Evolutionary conservation across 2,329 filamentous ascomycete species (phyloP).

Genomic region (Fusarium sp.): DNA sequence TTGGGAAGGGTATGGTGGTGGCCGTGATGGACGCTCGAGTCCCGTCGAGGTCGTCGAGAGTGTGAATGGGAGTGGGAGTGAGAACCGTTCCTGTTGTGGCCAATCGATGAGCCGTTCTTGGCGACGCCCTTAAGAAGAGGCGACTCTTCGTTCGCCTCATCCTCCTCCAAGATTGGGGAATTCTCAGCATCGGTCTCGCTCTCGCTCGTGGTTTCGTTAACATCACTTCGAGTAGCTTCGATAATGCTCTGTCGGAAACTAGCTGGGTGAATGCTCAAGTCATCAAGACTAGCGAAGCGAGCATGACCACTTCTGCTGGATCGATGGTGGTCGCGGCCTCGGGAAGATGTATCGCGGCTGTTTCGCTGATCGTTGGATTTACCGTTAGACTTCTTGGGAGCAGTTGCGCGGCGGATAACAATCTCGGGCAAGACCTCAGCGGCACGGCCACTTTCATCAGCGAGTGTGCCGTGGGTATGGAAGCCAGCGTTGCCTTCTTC

Average conservation of each 20-base stretch:
- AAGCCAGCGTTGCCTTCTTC: conserved; percentile 66
- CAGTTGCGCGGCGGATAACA: conserved; percentile 64
- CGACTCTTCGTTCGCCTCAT: conserved; percentile 59
- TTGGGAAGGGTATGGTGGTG: conserved; percentile 87
- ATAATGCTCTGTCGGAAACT: conserved; percentile 95
- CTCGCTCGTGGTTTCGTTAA: conserved; percentile 66
- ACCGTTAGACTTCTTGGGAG: conserved; percentile 46
- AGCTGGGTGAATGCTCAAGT: conserved; percentile 88
- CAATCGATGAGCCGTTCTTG: conserved; percentile 50
- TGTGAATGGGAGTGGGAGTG: conserved; percentile 37
- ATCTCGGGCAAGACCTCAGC: conserved; percentile 74
- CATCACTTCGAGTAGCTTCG: conserved; percentile 74
- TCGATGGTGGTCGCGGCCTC: conserved; percentile 61
- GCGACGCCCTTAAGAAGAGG: conserved; percentile 61
- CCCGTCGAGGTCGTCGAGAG: conserved; percentile 53
- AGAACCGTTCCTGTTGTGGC: conserved; percentile 39
- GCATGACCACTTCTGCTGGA: conserved; percentile 65
- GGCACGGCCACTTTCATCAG: conserved; percentile 70
- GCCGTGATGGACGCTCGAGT: conserved; percentile 72
- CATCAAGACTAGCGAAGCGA: conserved; percentile 74
- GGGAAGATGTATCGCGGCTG: conserved; percentile 50
- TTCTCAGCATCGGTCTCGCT: conserved; percentile 65
- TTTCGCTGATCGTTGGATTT: conserved; percentile 54
- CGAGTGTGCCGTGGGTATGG: conserved; percentile 56
- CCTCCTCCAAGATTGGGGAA: conserved; percentile 58